Conservation (phyloP, 768 basidiomycete genomes). For the Rhodotorula graminis region DNA sequence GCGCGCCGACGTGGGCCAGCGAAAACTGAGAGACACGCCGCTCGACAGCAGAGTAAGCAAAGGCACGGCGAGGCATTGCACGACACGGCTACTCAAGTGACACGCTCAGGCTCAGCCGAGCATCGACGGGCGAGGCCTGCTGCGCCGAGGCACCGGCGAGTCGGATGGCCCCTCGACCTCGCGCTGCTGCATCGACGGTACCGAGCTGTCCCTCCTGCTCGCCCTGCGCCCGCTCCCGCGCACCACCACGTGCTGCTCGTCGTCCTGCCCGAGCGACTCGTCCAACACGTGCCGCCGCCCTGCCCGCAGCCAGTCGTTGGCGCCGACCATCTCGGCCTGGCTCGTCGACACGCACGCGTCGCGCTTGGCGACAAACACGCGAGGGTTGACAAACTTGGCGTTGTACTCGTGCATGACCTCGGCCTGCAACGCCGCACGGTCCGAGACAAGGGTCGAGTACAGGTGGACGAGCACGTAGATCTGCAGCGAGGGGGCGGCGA, state of each 20-base stretch:
- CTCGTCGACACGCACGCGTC: slow-evolving; percentile 21
- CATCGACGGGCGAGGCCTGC: neutral
- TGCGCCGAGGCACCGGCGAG: slow-evolving; percentile 12
- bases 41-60: too few relatives aligned
- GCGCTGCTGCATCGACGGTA: too few relatives aligned
- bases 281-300: neutral
- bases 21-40: too few relatives aligned
- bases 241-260: neutral
- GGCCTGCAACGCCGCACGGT: slow-evolving; percentile 29
- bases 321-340: slow-evolving; percentile 19
- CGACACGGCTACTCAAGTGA: too few relatives aligned
- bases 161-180: neutral
- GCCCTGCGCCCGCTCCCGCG: slow-evolving; percentile 10
- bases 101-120: neutral
- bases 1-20: neutral
- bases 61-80: neutral
- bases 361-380: slow-evolving; percentile 28
- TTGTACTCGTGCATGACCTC: slow-evolving; percentile 42
- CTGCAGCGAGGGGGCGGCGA: slow-evolving; percentile 6
- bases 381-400: slow-evolving; percentile 34
- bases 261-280: neutral
- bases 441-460: slow-evolving; percentile 29
- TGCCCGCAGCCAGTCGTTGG: slow-evolving; percentile 2
- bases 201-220: neutral
- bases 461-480: slow-evolving; percentile 34